These are phyloP conservation scores for Solanum paucissectum DNA, from an alignment of 257 asterid genomes.

Conservation along the genomic window DNA sequence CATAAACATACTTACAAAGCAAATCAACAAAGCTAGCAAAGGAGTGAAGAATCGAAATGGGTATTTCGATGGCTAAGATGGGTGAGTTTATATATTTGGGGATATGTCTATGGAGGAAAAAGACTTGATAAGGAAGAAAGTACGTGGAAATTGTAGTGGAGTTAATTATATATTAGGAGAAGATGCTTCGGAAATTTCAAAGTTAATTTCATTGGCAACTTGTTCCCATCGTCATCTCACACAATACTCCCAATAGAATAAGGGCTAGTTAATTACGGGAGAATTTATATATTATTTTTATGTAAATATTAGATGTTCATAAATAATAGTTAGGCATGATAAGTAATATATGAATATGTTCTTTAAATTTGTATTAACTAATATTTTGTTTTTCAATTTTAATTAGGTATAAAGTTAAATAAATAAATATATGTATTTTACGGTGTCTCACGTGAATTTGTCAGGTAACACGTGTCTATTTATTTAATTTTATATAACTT, in stretches of 20 bases:
- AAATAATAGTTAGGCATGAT: no score
- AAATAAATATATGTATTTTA: no score
- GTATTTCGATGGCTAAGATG: not conserved
- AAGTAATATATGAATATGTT: no score
- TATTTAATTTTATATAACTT: no score
- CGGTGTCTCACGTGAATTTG: no score
- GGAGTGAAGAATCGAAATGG: not conserved
- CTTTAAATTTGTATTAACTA: no score
- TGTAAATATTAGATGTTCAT: no score
- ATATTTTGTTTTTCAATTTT: no score
- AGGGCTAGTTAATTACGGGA: no score
- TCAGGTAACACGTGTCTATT: no score
- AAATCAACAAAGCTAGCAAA: not conserved
- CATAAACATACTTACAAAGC: not conserved
- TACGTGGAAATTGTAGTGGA: not conserved
- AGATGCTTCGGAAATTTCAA: not conserved
- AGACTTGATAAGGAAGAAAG: not conserved
- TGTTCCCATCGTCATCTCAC: not conserved
- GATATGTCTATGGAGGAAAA: not conserved
- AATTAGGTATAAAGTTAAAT: no score
- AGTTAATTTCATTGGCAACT: not conserved
- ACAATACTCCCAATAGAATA: not conserved
- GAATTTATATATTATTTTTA: no score
- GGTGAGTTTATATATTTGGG: not conserved
- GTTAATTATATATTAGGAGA: not conserved